Percentiles rank a stretch among this genome's conserved stretches.
These are phyloP conservation scores for Aspergillus sclerotialis DNA, from an alignment of 2,329 filamentous ascomycete genomes.

Conservation along the genomic window DNA sequence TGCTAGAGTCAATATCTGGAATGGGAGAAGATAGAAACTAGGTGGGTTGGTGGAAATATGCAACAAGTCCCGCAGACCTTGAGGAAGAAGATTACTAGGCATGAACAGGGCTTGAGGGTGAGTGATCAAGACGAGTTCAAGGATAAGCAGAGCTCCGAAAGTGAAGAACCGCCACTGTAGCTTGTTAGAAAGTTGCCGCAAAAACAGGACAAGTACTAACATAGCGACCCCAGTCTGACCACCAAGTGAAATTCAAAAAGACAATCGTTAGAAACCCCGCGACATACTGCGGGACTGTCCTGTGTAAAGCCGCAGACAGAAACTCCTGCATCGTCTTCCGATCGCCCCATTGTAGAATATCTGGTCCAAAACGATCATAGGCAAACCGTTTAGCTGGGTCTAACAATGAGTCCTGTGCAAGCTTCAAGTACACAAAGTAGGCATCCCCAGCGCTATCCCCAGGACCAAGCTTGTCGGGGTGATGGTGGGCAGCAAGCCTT, in stretches of 20 bases:
- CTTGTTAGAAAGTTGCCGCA: slow-evolving; percentile 16
- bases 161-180: slow-evolving; percentile 46
- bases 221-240: slow-evolving; percentile 38
- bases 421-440: slow-evolving; percentile 76
- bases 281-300: slow-evolving; percentile 32
- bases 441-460: slow-evolving; percentile 32
- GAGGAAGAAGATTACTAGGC: slow-evolving; percentile 25
- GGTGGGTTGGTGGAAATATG: slow-evolving; percentile 36
- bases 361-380: slow-evolving; percentile 81
- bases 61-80: slow-evolving; percentile 20
- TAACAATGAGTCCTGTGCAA: slow-evolving; percentile 73
- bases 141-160: slow-evolving; percentile 47
- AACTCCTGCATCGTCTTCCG: slow-evolving; percentile 62
- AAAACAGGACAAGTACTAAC: slow-evolving; percentile 27
- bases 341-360: slow-evolving; percentile 55
- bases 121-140: slow-evolving; percentile 53
- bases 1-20: slow-evolving; percentile 70
- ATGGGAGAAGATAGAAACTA: slow-evolving; percentile 60
- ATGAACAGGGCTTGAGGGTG: slow-evolving; percentile 39
- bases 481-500: slow-evolving; percentile 59
- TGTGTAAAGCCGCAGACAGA: slow-evolving; percentile 57
- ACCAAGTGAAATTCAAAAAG: slow-evolving; percentile 35
- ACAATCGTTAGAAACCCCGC: slow-evolving; percentile 29
- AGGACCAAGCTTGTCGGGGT: slow-evolving; percentile 72
- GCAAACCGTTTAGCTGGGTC: slow-evolving; percentile 73